A percentile compares a stretch with the other conserved stretches of the same genome.
phyloP scores from a whole-genome alignment of 306 rosid species.

The Citrullus colocynthis region DNA sequence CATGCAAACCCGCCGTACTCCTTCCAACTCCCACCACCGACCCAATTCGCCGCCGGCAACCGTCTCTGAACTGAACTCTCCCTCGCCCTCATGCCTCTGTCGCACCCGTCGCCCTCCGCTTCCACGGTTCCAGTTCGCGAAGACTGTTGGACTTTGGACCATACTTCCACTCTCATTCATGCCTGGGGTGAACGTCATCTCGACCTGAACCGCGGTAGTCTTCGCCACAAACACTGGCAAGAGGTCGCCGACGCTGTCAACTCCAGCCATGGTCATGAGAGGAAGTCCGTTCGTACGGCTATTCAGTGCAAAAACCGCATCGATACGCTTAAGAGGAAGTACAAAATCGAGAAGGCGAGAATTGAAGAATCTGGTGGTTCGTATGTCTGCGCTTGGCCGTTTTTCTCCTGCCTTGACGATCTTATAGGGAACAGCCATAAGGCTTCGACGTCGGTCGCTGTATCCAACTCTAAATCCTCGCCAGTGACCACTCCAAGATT shows the following conservation, averaged over 20 bases:
- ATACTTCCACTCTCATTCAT: slow-evolving; percentile 56
- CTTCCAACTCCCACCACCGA: neutral
- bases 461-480: neutral
- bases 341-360: slow-evolving; percentile 56
- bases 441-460: slow-evolving; percentile 21
- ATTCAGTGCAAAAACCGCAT: slow-evolving; percentile 68
- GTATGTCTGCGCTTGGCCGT: slow-evolving; percentile 36
- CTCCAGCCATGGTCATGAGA: slow-evolving; percentile 22
- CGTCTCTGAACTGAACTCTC: slow-evolving; percentile 10
- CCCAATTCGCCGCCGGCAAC: neutral
- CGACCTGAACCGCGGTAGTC: slow-evolving; percentile 40
- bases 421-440: slow-evolving; percentile 36
- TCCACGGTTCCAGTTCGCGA: slow-evolving; percentile 29
- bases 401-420: slow-evolving; percentile 36
- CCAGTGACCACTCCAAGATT: slow-evolving; percentile 17
- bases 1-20: neutral
- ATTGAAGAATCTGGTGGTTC: slow-evolving; percentile 28
- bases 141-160: slow-evolving; percentile 59
- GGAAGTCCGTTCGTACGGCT: slow-evolving; percentile 34
- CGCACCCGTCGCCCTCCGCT: slow-evolving; percentile 16
- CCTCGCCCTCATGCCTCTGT: slow-evolving; percentile 11
- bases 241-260: slow-evolving; percentile 59
- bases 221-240: slow-evolving; percentile 58
- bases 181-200: slow-evolving; percentile 61
- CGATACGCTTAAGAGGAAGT: slow-evolving; percentile 68